Conservation (phyloP, 805 yeast species). For the Cyberlindnera petersonii region DNA sequence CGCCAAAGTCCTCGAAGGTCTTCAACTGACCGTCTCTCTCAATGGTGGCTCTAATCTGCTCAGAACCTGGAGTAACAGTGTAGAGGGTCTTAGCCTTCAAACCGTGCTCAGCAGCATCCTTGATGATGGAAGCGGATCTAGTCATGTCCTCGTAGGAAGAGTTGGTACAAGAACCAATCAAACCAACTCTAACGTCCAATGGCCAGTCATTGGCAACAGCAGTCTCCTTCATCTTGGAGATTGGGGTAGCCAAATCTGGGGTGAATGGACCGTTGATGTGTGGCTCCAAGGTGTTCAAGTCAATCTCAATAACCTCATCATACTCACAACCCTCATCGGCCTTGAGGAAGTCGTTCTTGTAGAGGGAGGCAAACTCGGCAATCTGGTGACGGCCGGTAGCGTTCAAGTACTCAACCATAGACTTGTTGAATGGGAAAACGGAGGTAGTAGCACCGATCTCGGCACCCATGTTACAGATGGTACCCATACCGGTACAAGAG, state of each 20-base stretch:
- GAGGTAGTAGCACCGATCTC: slow-evolving; percentile 99
- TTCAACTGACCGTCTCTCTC: slow-evolving; percentile 90
- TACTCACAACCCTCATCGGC: slow-evolving; percentile 90
- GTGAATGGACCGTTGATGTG: slow-evolving; percentile 97
- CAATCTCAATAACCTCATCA: slow-evolving; percentile 88
- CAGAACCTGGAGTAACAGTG: slow-evolving; percentile 97
- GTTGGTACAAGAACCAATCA: slow-evolving; percentile 98
- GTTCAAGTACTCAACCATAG: slow-evolving; percentile 79
- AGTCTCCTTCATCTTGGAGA: slow-evolving; percentile 72
- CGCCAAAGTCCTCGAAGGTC: slow-evolving; percentile 82
- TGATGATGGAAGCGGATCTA: slow-evolving; percentile 85
- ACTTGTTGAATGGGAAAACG: slow-evolving; percentile 90
- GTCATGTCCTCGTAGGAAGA: slow-evolving; percentile 98
- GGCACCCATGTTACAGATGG: slow-evolving; percentile 99
- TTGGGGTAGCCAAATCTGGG: slow-evolving; percentile 93
- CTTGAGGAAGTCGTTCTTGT: slow-evolving; percentile 54
- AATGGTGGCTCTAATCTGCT: slow-evolving; percentile 94
- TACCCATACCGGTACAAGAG: slow-evolving; percentile 98
- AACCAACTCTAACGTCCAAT: slow-evolving; percentile 77
- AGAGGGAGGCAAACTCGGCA: slow-evolving; percentile 44
- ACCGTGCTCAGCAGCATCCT: slow-evolving; percentile 83
- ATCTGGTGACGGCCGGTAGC: slow-evolving; percentile 86
- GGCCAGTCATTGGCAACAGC: slow-evolving; percentile 85
- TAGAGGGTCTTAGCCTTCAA: slow-evolving; percentile 87
- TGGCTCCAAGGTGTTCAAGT: slow-evolving; percentile 85